These are phyloP conservation scores for Claviceps arundinis DNA, from an alignment of 2,329 filamentous ascomycete species.

Conservation along the genomic window DNA sequence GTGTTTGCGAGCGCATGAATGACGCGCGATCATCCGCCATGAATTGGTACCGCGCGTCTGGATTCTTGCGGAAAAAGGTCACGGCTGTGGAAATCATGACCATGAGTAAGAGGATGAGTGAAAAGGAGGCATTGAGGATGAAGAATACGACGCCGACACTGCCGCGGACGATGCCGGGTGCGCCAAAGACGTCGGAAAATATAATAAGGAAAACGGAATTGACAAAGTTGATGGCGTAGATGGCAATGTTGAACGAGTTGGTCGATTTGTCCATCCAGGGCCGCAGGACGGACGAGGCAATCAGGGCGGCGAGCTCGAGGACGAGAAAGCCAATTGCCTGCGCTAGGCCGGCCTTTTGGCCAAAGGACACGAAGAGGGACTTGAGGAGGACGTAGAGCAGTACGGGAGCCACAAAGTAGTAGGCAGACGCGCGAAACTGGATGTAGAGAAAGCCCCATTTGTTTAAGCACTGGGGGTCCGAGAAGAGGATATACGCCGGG, in stretches of 20 bases:
- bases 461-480: slow-evolving; percentile 78
- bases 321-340: slow-evolving; percentile 78
- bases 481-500: slow-evolving; percentile 90
- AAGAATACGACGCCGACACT: slow-evolving; percentile 84
- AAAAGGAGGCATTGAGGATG: slow-evolving; percentile 71
- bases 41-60: slow-evolving; percentile 82
- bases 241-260: slow-evolving; percentile 89
- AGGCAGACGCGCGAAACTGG: slow-evolving; percentile 85
- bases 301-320: slow-evolving; percentile 65
- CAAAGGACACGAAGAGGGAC: slow-evolving; percentile 74
- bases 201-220: slow-evolving; percentile 79
- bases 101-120: slow-evolving; percentile 68
- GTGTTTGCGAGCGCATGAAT: slow-evolving; percentile 89
- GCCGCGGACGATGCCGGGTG: slow-evolving; percentile 70
- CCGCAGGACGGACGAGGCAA: slow-evolving; percentile 63
- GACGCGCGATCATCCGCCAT: slow-evolving; percentile 92
- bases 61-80: slow-evolving; percentile 80
- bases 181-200: slow-evolving; percentile 73
- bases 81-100: slow-evolving; percentile 46
- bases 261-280: slow-evolving; percentile 99
- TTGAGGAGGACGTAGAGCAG: slow-evolving; percentile 73
- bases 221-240: slow-evolving; percentile 76
- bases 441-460: slow-evolving; percentile 97
- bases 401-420: slow-evolving; percentile 81
- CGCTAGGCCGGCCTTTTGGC: slow-evolving; percentile 53